Conservation (phyloP, 2,329 filamentous ascomycete species). For the Byssochlamys sp. region DNA sequence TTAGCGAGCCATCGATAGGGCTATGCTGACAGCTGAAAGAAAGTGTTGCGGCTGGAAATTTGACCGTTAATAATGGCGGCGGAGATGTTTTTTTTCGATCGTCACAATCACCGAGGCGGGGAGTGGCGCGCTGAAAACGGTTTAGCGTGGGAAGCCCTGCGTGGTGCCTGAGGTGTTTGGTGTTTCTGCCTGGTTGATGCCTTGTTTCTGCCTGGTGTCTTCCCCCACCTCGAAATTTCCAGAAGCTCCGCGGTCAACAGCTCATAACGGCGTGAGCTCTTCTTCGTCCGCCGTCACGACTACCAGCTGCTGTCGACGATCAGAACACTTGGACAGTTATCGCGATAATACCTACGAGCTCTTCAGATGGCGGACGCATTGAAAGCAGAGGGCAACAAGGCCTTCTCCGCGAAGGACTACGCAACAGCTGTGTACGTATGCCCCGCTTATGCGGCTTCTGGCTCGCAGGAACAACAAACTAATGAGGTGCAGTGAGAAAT, state of each 20-base stretch:
- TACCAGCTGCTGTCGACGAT: slow-evolving; percentile 2
- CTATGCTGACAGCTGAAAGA: neutral
- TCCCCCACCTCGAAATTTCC: slow-evolving; percentile 34
- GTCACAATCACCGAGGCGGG: neutral
- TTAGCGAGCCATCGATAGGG: neutral
- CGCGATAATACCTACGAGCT: neutral
- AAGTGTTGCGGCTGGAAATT: neutral
- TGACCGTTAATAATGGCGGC: neutral
- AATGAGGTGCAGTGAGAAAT: slow-evolving; percentile 62
- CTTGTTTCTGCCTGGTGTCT: slow-evolving; percentile 15
- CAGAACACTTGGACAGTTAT: neutral
- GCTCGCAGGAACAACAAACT: slow-evolving; percentile 4
- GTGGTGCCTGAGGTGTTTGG: neutral
- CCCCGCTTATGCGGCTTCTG: slow-evolving; percentile 11
- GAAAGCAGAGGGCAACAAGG: slow-evolving; percentile 96
- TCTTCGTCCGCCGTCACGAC: slow-evolving; percentile 4
- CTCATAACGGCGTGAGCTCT: slow-evolving; percentile 12
- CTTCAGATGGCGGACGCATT: slow-evolving; percentile 64
- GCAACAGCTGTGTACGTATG: slow-evolving; percentile 77
- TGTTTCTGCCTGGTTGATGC: neutral
- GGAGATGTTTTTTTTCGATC: slow-evolving; percentile 1
- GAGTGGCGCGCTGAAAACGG: neutral
- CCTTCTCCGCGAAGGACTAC: slow-evolving; percentile 95
- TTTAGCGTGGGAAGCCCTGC: neutral
- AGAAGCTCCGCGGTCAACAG: slow-evolving; percentile 27